These are phyloP conservation scores for Penstemon barbatus DNA, from an alignment of 257 asterid species.

Conservation along the genomic window DNA sequence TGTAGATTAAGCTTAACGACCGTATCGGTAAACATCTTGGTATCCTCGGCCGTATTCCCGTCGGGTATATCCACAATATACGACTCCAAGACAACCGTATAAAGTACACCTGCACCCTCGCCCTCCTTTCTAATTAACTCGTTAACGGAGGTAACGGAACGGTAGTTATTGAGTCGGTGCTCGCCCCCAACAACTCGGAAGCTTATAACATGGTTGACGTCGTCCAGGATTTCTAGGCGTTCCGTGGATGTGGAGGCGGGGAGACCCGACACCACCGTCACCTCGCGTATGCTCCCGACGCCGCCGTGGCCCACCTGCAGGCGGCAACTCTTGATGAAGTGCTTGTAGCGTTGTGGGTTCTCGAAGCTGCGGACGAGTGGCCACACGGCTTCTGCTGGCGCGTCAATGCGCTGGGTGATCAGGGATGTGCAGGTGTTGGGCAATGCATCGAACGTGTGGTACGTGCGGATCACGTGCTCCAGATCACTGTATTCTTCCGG, in stretches of 20 bases:
- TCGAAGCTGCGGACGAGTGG: constrained; percentile 27
- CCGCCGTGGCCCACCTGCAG: constrained; percentile 66
- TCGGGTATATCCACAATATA: constrained; percentile 85
- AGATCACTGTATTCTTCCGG: no score
- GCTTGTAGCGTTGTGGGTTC: constrained; percentile 34
- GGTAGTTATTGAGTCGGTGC: constrained; percentile 72
- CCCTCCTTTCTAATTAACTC: constrained; percentile 38
- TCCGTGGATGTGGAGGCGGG: constrained; percentile 95
- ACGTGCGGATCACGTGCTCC: no score
- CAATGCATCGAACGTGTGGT: neutral
- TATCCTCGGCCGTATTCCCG: constrained; percentile 87
- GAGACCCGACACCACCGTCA: constrained; percentile 81
- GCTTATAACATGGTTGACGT: constrained; percentile 58
- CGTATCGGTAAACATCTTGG: constrained; percentile 84
- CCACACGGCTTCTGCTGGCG: constrained; percentile 29
- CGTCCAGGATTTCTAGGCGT: constrained; percentile 83
- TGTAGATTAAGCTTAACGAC: constrained; percentile 82
- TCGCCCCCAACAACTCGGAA: constrained; percentile 92
- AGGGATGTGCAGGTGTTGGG: constrained; percentile 31
- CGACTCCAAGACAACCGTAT: constrained; percentile 69
- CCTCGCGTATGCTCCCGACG: constrained; percentile 82
- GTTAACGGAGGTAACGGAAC: constrained; percentile 74
- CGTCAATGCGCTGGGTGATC: constrained; percentile 31
- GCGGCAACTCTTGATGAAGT: constrained; percentile 29
- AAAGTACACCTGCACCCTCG: constrained; percentile 33